Percentiles rank a stretch among this genome's conserved stretches.
Evolutionary conservation across 1,139 yeast genomes (phyloP).

Genomic region (Yamadazyma siamensis): DNA sequence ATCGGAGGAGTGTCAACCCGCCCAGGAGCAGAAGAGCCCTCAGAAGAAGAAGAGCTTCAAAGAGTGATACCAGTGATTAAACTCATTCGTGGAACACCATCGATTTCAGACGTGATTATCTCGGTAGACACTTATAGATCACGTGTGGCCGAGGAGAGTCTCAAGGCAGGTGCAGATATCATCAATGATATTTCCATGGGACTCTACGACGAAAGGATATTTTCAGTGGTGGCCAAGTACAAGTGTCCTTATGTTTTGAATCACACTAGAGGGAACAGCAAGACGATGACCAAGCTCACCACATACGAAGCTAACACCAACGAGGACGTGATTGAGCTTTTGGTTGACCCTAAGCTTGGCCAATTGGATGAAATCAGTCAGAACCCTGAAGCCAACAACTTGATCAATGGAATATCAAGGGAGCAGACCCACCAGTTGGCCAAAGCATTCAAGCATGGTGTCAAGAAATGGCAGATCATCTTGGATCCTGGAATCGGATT

Average conservation of each 20-base stretch:
- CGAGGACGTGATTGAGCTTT: slow-evolving; percentile 37
- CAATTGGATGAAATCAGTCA: slow-evolving; percentile 16
- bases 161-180: slow-evolving; percentile 81
- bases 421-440: slow-evolving; percentile 60
- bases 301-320: slow-evolving; percentile 47
- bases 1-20: slow-evolving; percentile 93
- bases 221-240: slow-evolving; percentile 60
- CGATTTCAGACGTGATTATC: slow-evolving; percentile 46
- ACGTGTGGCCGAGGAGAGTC: slow-evolving; percentile 65
- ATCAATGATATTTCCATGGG: slow-evolving; percentile 93
- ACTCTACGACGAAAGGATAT: slow-evolving; percentile 58
- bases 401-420: slow-evolving; percentile 50
- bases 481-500: slow-evolving; percentile 96
- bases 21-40: slow-evolving; percentile 68
- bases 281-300: slow-evolving; percentile 64
- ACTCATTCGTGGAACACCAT: slow-evolving; percentile 45
- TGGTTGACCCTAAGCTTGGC: slow-evolving; percentile 27
- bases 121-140: slow-evolving; percentile 87
- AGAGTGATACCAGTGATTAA: slow-evolving; percentile 71
- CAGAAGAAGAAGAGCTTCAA: slow-evolving; percentile 54
- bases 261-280: slow-evolving; percentile 83
- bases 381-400: slow-evolving; percentile 27
- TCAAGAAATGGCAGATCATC: slow-evolving; percentile 85
- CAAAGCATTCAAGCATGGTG: slow-evolving; percentile 60
- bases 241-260: slow-evolving; percentile 79